A percentile compares a stretch with the other conserved stretches of the same genome.
Evolutionary conservation across 2,329 filamentous ascomycete genomes (phyloP).

Genomic region (Fusarium temperatum): DNA sequence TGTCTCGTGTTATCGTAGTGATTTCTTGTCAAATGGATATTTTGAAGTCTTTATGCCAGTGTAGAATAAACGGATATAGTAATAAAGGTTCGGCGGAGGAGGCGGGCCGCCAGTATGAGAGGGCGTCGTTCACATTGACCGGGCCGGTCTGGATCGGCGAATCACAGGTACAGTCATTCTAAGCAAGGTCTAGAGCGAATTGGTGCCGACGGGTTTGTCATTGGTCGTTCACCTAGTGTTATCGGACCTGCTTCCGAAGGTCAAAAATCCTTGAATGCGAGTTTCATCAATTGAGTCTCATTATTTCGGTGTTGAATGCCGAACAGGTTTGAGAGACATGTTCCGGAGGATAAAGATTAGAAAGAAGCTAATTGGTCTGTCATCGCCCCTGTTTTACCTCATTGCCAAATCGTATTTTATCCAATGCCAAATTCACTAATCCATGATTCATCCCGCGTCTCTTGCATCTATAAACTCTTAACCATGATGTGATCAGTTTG

Average conservation of each 20-base stretch:
- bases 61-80: not conserved
- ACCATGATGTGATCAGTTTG: constrained; percentile 56
- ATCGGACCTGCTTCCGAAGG: not conserved
- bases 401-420: no score
- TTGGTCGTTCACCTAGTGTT: not conserved
- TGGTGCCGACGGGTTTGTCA: not conserved
- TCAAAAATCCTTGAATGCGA: rapidly evolving
- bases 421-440: not conserved
- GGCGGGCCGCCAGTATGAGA: constrained; percentile 16
- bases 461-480: constrained; percentile 37
- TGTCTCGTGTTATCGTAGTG: rapidly evolving
- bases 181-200: not conserved
- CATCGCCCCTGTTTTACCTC: rapidly evolving
- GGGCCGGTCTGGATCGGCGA: constrained; percentile 14
- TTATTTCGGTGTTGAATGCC: not conserved
- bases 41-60: rapidly evolving
- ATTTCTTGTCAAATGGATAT: rapidly evolving
- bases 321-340: not conserved
- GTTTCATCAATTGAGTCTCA: not conserved
- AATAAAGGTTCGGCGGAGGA: constrained; percentile 17
- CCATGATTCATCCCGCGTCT: not conserved
- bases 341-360: not conserved
- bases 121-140: not conserved
- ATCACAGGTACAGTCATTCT: constrained; percentile 11
- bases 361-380: no score